Evolutionary conservation across 2,329 filamentous ascomycete genomes (phyloP).

Genomic region (Alternaria metachromatica): DNA sequence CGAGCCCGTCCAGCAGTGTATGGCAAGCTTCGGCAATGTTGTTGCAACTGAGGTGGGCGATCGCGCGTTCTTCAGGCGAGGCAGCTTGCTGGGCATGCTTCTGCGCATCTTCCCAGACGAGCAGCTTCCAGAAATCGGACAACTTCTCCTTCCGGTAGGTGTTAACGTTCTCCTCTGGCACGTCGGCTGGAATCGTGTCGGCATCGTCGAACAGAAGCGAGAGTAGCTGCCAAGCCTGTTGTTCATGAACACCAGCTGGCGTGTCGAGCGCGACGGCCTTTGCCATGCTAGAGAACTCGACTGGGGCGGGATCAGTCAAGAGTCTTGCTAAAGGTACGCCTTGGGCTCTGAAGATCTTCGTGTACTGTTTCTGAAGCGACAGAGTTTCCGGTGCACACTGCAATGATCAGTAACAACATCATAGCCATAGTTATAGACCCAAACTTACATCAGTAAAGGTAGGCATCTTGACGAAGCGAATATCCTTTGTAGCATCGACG

Average conservation of each 20-base stretch:
- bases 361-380: conserved; percentile 62
- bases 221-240: conserved; percentile 82
- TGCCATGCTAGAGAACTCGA: conserved; percentile 60
- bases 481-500: conserved; percentile 68
- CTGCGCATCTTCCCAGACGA: conserved; percentile 50
- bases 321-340: conserved; percentile 67
- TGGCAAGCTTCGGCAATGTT: conserved; percentile 84
- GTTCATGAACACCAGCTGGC: conserved; percentile 63
- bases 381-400: conserved; percentile 65
- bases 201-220: conserved; percentile 81
- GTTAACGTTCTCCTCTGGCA: conserved; percentile 52
- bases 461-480: conserved; percentile 69
- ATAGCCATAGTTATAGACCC: not conserved
- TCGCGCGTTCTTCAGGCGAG: conserved; percentile 80
- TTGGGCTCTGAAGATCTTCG: conserved; percentile 52
- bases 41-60: conserved; percentile 79
- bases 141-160: conserved; percentile 65
- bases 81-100: conserved; percentile 62
- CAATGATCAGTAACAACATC: conserved; percentile 19
- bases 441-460: conserved; percentile 52
- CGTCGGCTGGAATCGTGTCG: conserved; percentile 42
- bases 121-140: conserved; percentile 67
- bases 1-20: conserved; percentile 73
- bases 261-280: conserved; percentile 49
- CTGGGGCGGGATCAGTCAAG: conserved; percentile 54